These are phyloP conservation scores for Fusarium sp. DNA, from an alignment of 2,329 filamentous ascomycete genomes.

Conservation along the genomic window DNA sequence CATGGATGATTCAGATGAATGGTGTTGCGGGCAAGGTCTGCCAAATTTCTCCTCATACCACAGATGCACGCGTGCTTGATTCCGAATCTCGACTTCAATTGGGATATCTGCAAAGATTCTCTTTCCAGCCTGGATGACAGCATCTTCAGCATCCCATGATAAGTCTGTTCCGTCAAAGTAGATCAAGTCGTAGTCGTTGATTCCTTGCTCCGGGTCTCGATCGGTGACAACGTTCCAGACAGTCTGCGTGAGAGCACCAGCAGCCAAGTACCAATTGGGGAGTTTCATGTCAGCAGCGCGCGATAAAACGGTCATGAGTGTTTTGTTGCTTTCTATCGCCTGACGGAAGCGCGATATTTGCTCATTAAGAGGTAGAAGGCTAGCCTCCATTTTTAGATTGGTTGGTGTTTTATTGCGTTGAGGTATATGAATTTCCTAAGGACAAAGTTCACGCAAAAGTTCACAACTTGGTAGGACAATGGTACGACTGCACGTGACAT, in stretches of 20 bases:
- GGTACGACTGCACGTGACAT: constrained; percentile 12
- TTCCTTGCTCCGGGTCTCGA: constrained; percentile 51
- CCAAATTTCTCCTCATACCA: constrained; percentile 55
- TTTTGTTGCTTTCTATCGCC: constrained; percentile 48
- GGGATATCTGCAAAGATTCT: constrained; percentile 51
- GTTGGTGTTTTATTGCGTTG: not conserved
- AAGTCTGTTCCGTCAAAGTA: constrained; percentile 53
- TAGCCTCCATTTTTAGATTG: constrained; percentile 25
- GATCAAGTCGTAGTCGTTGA: constrained; percentile 56
- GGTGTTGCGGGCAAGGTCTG: constrained; percentile 49
- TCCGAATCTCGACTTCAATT: constrained; percentile 55
- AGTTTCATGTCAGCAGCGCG: constrained; percentile 47
- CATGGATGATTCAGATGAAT: constrained; percentile 52
- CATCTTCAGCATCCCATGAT: constrained; percentile 56
- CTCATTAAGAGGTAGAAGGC: constrained; percentile 46
- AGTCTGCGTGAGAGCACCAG: constrained; percentile 55
- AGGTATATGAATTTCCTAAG: not conserved
- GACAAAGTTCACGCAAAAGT: constrained; percentile 3
- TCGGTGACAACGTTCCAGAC: constrained; percentile 55
- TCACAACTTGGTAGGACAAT: not conserved
- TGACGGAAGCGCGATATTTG: constrained; percentile 46
- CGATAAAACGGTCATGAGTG: constrained; percentile 48
- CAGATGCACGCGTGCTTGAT: constrained; percentile 56
- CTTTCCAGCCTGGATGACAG: constrained; percentile 50
- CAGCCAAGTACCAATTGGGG: constrained; percentile 56